Evolutionary conservation across 495 filamentous ascomycete species (phyloP), one percentile per base, ranked within the genome.

Genomic region (Amorphotheca resinae): DNA sequence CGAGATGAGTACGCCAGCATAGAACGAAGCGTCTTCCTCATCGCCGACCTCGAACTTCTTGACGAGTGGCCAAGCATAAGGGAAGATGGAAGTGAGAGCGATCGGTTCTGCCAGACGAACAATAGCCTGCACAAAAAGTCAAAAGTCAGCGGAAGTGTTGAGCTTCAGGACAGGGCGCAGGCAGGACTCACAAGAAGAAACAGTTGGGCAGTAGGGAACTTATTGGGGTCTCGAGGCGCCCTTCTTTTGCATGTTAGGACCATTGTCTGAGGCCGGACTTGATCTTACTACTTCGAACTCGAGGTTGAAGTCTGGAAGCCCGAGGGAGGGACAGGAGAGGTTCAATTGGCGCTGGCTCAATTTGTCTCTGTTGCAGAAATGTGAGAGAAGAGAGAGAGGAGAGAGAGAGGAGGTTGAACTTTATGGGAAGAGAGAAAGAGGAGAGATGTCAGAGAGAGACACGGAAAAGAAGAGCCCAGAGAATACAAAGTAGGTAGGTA

Each of bases 1-100:
- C 4, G 93, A 95, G 1, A 88, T 96, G 54, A 98, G 88, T 76
- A 96, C 78, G 47, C 93, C 93, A 38, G 84, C 87, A 57, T 95
- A 98, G 49, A 94, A 69, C n/a, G 88, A 84, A 53, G 95, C 34
- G 60, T 84, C 77, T 50, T 73, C 77, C 42, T 85, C 72, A 55
- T 87, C 80, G 44, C 81, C 47, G 59, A 93, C 79, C 50, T 85
- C 67, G 65, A 98, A 98, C 23, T 82, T 84, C 55, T 84, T 73
- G 35, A 96, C 83, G 85, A 98, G 95, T 64, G 81, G 89, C 65
- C 93, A 98, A 54, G 88, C 87, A 59, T 98, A 98, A 1, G 91
- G 93, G 57, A 96, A 96, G 52, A 98, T 95, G 37, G 87, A 94
- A 78, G 93, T 96, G 69, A 98, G 95, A 11, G 91, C 93, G 59